Conservation (phyloP, 352 stramenopile species). For the Pythium volutum region DNA sequence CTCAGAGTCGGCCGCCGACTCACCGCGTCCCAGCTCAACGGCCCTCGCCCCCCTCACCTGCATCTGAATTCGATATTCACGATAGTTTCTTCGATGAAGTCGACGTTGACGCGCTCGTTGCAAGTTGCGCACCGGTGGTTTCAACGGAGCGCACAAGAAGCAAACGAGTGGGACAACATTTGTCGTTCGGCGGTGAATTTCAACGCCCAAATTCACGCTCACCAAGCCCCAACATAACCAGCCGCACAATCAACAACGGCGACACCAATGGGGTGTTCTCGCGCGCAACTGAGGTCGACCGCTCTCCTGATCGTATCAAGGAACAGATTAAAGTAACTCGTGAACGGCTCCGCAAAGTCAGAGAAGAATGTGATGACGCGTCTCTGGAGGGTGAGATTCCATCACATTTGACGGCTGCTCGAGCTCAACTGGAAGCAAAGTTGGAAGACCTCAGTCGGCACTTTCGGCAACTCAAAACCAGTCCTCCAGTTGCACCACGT, state of each 20-base stretch:
- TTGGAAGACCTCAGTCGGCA: conserved; percentile 55
- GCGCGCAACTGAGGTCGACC: not conserved
- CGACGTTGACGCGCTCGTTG: conserved; percentile 26
- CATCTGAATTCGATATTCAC: conserved; percentile 15
- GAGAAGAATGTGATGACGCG: conserved; percentile 82
- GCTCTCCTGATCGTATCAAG: conserved; percentile 21
- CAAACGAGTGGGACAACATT: not conserved
- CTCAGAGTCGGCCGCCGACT: not conserved
- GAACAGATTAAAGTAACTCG: conserved; percentile 59
- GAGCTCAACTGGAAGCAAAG: conserved; percentile 50
- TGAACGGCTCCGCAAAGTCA: conserved; percentile 54
- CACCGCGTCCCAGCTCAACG: not conserved
- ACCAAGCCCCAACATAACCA: not conserved
- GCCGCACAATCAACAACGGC: not conserved
- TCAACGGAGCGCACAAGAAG: not conserved
- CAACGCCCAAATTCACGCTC: not conserved
- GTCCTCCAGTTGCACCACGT: not conserved
- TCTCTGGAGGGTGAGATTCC: conserved; percentile 77
- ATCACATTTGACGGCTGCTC: conserved; percentile 35
- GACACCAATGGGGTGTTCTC: not conserved
- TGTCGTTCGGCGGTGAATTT: not conserved
- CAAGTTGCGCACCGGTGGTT: conserved; percentile 2
- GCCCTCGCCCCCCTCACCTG: conserved; percentile 8
- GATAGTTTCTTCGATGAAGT: conserved; percentile 27
- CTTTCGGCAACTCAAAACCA: conserved; percentile 56